These are phyloP conservation scores for Detonula confervacea DNA, from an alignment of 352 stramenopile species.

Conservation along the genomic window DNA sequence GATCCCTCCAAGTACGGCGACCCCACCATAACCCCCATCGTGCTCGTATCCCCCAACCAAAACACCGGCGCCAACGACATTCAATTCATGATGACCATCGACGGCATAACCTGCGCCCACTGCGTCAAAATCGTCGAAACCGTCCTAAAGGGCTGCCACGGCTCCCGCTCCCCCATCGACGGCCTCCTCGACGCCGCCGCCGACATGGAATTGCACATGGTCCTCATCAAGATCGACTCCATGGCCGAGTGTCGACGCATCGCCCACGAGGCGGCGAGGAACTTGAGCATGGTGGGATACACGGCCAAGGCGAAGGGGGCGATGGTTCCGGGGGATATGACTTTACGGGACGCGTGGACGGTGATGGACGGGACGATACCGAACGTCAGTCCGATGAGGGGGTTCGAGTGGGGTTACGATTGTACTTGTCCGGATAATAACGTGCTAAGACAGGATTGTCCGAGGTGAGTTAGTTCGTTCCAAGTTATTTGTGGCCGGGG, in stretches of 20 bases:
- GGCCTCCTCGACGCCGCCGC: conserved; percentile 78
- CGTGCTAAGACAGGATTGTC: conserved; percentile 71
- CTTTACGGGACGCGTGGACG: conserved; percentile 21
- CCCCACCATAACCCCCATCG: conserved; percentile 68
- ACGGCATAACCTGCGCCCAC: conserved; percentile 83
- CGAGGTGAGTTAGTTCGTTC: conserved; percentile 57
- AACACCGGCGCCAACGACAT: conserved; percentile 46
- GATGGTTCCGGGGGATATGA: conserved; percentile 49
- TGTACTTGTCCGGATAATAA: conserved; percentile 83
- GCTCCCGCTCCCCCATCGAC: conserved; percentile 77
- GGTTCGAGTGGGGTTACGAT: conserved; percentile 71
- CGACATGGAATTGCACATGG: conserved; percentile 62
- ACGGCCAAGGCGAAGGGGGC: conserved; percentile 62
- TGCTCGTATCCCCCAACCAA: conserved; percentile 64
- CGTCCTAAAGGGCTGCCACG: conserved; percentile 78
- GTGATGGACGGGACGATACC: conserved; percentile 39
- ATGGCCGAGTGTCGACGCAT: conserved; percentile 64
- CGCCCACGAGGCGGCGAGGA: conserved; percentile 72
- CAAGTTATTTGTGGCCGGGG: too few species aligned
- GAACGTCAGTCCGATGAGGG: conserved; percentile 40
- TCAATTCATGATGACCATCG: conserved; percentile 75
- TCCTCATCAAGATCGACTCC: conserved; percentile 80
- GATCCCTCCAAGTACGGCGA: conserved; percentile 70
- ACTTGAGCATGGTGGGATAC: conserved; percentile 83
- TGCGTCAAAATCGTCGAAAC: conserved; percentile 86